Conservation (phyloP, 306 rosid genomes). For the Lotus japonicus region DNA sequence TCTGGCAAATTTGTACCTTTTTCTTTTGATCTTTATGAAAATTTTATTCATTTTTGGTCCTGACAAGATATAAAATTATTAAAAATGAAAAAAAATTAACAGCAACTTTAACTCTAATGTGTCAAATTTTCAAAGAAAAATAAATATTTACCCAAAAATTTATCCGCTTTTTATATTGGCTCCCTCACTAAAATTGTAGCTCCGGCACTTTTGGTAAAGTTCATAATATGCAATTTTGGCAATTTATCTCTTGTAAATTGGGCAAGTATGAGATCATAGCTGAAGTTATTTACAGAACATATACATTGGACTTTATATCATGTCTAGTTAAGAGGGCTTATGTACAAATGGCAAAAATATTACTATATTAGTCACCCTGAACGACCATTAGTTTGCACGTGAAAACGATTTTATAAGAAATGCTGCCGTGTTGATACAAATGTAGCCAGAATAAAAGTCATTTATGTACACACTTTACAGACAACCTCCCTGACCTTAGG, state of each 20-base stretch:
- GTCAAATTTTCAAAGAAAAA: too few relatives aligned
- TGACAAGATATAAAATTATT: too few relatives aligned
- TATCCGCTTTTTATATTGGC: too few relatives aligned
- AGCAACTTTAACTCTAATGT: too few relatives aligned
- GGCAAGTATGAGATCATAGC: background rate
- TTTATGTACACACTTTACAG: conserved; percentile 19
- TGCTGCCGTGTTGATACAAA: background rate
- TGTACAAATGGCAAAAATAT: background rate
- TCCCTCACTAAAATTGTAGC: too few relatives aligned
- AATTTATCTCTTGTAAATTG: background rate
- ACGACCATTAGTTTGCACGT: background rate
- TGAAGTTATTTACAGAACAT: conserved; percentile 7
- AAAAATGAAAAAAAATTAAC: too few relatives aligned
- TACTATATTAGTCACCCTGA: background rate
- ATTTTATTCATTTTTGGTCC: too few relatives aligned
- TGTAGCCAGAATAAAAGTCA: background rate
- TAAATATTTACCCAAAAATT: too few relatives aligned
- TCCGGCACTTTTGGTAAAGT: background rate
- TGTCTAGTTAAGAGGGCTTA: background rate
- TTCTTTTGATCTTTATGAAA: too few relatives aligned
- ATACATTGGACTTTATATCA: background rate
- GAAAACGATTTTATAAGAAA: background rate
- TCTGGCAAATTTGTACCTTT: too few relatives aligned
- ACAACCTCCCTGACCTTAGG: conserved; percentile 14
- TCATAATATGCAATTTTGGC: background rate